Conservation (phyloP, 495 filamentous ascomycete genomes). For the Zalerion maritima region DNA sequence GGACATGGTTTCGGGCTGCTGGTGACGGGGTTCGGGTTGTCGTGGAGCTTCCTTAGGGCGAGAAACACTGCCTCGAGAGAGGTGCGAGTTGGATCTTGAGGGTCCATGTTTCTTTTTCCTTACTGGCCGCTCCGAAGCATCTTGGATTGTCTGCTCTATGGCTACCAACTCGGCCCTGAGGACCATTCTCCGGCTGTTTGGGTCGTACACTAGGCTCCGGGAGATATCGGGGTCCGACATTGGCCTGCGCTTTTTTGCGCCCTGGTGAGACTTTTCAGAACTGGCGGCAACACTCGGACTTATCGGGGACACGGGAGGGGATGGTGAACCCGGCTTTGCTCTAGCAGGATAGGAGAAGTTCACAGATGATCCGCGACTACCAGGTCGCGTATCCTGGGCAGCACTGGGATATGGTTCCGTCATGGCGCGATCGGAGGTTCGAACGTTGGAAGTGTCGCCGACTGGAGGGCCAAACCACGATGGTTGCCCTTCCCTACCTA, state of each 20-base stretch:
- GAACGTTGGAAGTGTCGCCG: constrained; percentile 27
- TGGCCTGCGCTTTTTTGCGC: too few relatives aligned
- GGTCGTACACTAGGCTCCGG: constrained; percentile 36
- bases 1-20: constrained; percentile 7
- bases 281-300: constrained; percentile 5
- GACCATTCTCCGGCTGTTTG: constrained; percentile 42
- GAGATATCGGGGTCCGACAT: constrained; percentile 1
- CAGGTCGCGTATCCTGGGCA: constrained; percentile 24
- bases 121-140: constrained; percentile 32
- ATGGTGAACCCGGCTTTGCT: constrained; percentile 21
- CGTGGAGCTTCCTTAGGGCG: constrained; percentile 17
- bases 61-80: constrained; percentile 21
- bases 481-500: constrained; percentile 16
- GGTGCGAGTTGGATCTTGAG: constrained; percentile 17
- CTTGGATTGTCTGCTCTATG: constrained; percentile 24
- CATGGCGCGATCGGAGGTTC: constrained; percentile 27
- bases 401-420: constrained; percentile 16
- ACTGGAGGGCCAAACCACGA: constrained; percentile 28
- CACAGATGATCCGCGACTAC: constrained; percentile 49
- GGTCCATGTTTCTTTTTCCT: constrained; percentile 38
- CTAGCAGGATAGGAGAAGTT: constrained; percentile 79
- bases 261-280: too few relatives aligned
- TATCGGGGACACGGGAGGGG: constrained; percentile 17
- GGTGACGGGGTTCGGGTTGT: constrained; percentile 6
- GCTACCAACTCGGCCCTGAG: constrained; percentile 19